These are phyloP conservation scores for Phytophthora meadii DNA, from an alignment of 352 stramenopile genomes.

Conservation along the genomic window DNA sequence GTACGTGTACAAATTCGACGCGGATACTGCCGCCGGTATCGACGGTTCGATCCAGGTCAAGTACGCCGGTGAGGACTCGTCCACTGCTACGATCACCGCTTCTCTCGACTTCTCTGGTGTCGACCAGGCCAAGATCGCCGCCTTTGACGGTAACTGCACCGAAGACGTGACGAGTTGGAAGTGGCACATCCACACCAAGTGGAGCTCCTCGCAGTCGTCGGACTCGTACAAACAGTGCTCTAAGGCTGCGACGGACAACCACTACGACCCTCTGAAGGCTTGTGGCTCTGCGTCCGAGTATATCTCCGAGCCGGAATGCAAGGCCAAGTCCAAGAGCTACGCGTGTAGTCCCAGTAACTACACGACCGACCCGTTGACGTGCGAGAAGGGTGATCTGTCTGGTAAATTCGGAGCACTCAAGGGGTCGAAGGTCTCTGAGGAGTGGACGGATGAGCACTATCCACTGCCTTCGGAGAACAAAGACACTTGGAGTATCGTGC, in stretches of 20 bases:
- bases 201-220: slow-evolving; percentile 41
- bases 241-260: slow-evolving; percentile 50
- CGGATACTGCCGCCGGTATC: slow-evolving; percentile 37
- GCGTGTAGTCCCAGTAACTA: slow-evolving; percentile 53
- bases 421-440: slow-evolving; percentile 22
- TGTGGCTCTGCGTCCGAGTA: slow-evolving; percentile 62
- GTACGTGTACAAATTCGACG: slow-evolving; percentile 56
- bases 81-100: slow-evolving; percentile 41
- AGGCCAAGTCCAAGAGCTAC: slow-evolving; percentile 44
- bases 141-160: slow-evolving; percentile 50
- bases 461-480: slow-evolving; percentile 48
- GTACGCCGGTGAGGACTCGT: slow-evolving; percentile 39
- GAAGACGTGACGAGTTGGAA: slow-evolving; percentile 50
- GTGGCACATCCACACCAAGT: slow-evolving; percentile 69
- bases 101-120: slow-evolving; percentile 53
- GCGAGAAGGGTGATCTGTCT: slow-evolving; percentile 65
- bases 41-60: slow-evolving; percentile 46
- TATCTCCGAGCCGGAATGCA: slow-evolving; percentile 33
- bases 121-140: slow-evolving; percentile 26
- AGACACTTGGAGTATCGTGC: slow-evolving; percentile 65
- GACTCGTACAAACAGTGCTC: slow-evolving; percentile 53
- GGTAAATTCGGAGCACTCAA: slow-evolving; percentile 62
- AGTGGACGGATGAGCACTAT: slow-evolving; percentile 59
- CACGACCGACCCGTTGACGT: slow-evolving; percentile 39
- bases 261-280: slow-evolving; percentile 58